Conservation (phyloP, 2,329 filamentous ascomycete genomes). For the Davidsoniella eucalypti region DNA sequence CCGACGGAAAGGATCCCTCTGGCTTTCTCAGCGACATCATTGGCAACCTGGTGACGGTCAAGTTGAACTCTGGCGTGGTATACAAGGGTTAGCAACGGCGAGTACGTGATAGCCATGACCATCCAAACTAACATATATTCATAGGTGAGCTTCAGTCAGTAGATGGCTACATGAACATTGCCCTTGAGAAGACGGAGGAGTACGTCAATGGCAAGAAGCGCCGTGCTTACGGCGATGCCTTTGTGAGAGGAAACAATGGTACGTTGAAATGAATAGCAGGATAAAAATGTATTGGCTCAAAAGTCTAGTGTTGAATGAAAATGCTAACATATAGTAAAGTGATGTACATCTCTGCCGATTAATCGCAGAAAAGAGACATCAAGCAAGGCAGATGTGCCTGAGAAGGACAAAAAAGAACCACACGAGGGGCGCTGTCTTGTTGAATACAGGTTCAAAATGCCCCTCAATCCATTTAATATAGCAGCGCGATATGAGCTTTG, state of each 20-base stretch:
- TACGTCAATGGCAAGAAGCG: constrained; percentile 72
- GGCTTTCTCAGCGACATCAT: constrained; percentile 90
- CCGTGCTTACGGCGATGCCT: constrained; percentile 81
- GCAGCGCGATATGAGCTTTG: constrained; percentile 2
- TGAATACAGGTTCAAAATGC: neutral
- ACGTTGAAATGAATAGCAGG: constrained; percentile 15
- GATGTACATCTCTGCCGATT: constrained; percentile 55
- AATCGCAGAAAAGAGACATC: constrained; percentile 17
- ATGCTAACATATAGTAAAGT: constrained; percentile 25
- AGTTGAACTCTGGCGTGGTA: constrained; percentile 94
- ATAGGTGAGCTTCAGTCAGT: constrained; percentile 88
- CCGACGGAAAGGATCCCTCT: constrained; percentile 79
- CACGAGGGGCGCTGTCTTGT: neutral
- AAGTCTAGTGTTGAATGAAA: neutral
- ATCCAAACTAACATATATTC: neutral
- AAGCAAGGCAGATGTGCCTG: neutral
- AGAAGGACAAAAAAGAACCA: neutral
- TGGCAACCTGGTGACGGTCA: constrained; percentile 83
- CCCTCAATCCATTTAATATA: neutral
- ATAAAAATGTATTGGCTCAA: no score
- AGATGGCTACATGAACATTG: constrained; percentile 99
- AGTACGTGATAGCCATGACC: neutral
- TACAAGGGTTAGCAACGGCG: constrained; percentile 59
- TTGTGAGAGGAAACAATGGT: constrained; percentile 95
- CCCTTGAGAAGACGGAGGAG: constrained; percentile 87